These are phyloP conservation scores for Aspergillus pseudoterreus DNA, from an alignment of 2,329 filamentous ascomycete genomes.

Conservation along the genomic window DNA sequence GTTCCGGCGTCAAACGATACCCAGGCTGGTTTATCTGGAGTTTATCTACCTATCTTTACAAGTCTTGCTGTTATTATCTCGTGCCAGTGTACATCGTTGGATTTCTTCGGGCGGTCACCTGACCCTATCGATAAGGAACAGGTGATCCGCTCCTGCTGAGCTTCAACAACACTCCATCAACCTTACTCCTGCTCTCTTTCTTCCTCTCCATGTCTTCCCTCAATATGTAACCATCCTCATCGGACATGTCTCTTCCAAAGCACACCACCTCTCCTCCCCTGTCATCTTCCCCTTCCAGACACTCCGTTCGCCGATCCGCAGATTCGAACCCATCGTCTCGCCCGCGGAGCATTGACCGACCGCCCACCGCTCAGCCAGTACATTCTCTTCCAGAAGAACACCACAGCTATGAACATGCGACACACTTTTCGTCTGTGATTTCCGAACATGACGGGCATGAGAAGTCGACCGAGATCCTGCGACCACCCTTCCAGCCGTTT, in stretches of 20 bases:
- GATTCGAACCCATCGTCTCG: constrained; percentile 14
- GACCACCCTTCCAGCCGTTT: constrained; percentile 67
- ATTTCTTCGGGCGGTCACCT: constrained; percentile 6
- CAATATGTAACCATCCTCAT: constrained; percentile 28
- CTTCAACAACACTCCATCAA: not conserved
- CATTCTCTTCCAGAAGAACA: constrained; percentile 8
- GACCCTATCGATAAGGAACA: constrained; percentile 29
- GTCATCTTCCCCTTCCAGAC: constrained; percentile 29
- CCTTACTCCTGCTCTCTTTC: constrained; percentile 4
- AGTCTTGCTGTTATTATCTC: not conserved
- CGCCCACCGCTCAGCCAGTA: constrained; percentile 12
- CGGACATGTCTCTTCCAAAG: constrained; percentile 35
- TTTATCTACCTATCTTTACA: constrained; percentile 7
- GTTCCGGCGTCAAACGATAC: constrained; percentile 15
- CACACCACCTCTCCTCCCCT: constrained; percentile 18
- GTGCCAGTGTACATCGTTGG: not conserved
- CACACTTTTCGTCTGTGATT: constrained; percentile 1
- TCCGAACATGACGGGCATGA: constrained; percentile 14
- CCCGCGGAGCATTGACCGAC: constrained; percentile 19
- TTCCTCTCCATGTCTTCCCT: not conserved
- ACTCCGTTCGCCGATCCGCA: constrained; percentile 16
- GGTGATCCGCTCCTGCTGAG: constrained; percentile 7
- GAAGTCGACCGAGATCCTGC: constrained; percentile 14
- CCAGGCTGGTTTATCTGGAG: constrained; percentile 9
- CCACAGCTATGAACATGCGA: constrained; percentile 7